Evolutionary conservation across 2,329 filamentous ascomycete species (phyloP), one percentile per base, ranked within the genome.

Genomic region (Talaromyces marneffei): DNA sequence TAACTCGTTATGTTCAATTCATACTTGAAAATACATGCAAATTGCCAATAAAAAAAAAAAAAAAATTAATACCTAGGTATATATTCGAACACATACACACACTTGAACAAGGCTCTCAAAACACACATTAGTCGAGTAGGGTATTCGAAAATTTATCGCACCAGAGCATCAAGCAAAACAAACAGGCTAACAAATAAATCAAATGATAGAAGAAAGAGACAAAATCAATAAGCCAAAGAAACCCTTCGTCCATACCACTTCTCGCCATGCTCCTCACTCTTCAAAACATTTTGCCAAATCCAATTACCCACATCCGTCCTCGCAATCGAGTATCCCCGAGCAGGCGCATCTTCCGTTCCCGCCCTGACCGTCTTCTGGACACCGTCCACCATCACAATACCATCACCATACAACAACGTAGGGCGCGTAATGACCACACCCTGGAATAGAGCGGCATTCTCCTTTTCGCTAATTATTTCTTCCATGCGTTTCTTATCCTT

Each of bases 401-500:
- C 68, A 25, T 67, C 66, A 5, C 73, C 73, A 29, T 54, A 63
- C 57, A 77, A 64, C 39, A 76, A 64, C 12, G 69, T 73, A 3
- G 74, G 73, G 12, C 74, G 67, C n/a, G 75, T 62, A 16, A 75
- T 67, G 1, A 71, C 69, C 61, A 69, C 61, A 56, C 39, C 68
- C 46, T 53, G 53, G 40, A 65, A 66, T 31, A 66, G 66, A 61
- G 60, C 10, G 58, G n/a, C 2, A 23, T 60, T 54, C 54, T 58
- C 46, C 29, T 40, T 37, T n/a, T 71, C 56, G 8, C 79, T 56
- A 10, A 59, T 5, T 9, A 66, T 35, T 31, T 59, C 58, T 59
- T 75, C 72, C 67, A 72, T 77, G 4, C 68, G 65, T 60, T 62
- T 65, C 68, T 77, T 77, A 61, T 77, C 75, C 20, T 66, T 70